Evolutionary conservation across 345 rosid genomes (phyloP), one percentile per base, ranked within the genome.

Genomic region (Eutrema yunnanense): DNA sequence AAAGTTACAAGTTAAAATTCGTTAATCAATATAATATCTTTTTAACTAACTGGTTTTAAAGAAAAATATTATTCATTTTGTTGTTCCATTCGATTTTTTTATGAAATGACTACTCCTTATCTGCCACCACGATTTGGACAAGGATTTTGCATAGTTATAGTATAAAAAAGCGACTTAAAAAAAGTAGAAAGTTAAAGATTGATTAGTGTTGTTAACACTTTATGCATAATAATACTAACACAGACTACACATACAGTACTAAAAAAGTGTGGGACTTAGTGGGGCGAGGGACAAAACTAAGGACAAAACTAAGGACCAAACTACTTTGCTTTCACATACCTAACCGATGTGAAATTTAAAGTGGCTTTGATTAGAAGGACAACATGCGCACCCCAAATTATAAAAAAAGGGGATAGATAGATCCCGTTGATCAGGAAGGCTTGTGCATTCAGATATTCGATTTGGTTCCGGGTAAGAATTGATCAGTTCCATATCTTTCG

Each of bases 51-150:
- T 52, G 19, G 19, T 30, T n/a, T 30, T 53, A 34, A 30, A 53
- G 26, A 22, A 22, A 29, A 40, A 29, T 29, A 12, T 11, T 51
- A 27, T 11, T 29, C 11, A 2, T 54, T 30, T 32, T 37, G 32
- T 32, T 53, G 19, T 32, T 51, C 0, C 11, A 54, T 63, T 55
- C 5, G 30, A 63, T 73, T 53, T 72, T 53, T 72, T 44, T 65
- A 54, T 73, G 75, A 30, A 62, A 72, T 52, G 38, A 62, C 62
- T 62, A 52, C 47, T 62, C 51, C 40, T 54, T 54, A 62, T 1
- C 26, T 22, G 2, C 47, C 55, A 52, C 55, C 13, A 33, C 4
- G 44, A 46, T 34, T 52, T 72, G 37, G 65, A 43, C 46, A 62
- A 13, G 54, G 40, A 62, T 62, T 34, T 72, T 42, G 36, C 53